Evolutionary conservation across 345 rosid genomes (phyloP).

Genomic region (Populus pruinosa): DNA sequence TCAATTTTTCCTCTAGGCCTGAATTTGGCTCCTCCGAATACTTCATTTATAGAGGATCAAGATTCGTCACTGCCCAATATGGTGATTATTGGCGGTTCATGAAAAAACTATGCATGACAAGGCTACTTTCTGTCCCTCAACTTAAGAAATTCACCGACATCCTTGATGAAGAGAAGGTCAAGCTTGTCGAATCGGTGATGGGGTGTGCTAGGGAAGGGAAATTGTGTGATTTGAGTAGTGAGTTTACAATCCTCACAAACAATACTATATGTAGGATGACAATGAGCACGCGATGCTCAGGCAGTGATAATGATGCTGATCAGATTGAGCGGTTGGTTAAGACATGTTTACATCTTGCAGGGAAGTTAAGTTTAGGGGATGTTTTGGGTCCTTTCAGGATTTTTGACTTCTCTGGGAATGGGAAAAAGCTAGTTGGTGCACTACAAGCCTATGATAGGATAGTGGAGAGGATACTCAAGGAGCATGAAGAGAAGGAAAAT

Average conservation of each 20-base stretch:
- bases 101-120: conserved; percentile 70
- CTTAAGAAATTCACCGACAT: conserved; percentile 43
- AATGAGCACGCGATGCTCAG: conserved; percentile 39
- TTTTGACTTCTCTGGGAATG: conserved; percentile 49
- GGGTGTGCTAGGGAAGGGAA: conserved; percentile 37
- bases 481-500: conserved; percentile 40
- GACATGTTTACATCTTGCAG: conserved; percentile 46
- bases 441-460: conserved; percentile 42
- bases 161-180: conserved; percentile 44
- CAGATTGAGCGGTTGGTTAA: conserved; percentile 31
- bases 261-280: conserved; percentile 43
- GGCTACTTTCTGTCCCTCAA: conserved; percentile 57
- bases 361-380: conserved; percentile 49
- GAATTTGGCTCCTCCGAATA: conserved; percentile 46
- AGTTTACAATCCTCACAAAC: conserved; percentile 33
- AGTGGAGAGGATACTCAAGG: conserved; percentile 45
- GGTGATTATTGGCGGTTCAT: conserved; percentile 58
- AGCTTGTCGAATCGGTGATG: conserved; percentile 48
- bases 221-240: conserved; percentile 30
- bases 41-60: conserved; percentile 47
- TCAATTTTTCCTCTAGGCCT: conserved; percentile 42
- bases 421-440: conserved; percentile 43
- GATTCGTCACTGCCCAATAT: conserved; percentile 46
- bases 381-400: conserved; percentile 51
- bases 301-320: conserved; percentile 16